A percentile compares a stretch with the other conserved stretches of the same genome.
Conservation (phyloP, 1,284 basidiomycete genomes). For the Cutaneotrichosporon spelunceum region DNA sequence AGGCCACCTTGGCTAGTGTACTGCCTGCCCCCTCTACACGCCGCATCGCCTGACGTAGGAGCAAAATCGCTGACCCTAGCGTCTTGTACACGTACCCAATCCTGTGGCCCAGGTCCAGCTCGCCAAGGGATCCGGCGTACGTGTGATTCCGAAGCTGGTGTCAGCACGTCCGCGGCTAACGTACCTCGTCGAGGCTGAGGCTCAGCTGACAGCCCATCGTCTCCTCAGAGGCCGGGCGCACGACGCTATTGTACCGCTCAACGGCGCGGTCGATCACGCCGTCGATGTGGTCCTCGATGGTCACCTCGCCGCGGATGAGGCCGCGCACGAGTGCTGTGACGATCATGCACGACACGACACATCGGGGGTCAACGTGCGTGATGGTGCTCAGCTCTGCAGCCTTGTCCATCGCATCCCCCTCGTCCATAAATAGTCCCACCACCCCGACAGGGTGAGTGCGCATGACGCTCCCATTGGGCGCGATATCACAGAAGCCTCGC, state of each 20-base stretch:
- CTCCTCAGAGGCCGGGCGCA: not conserved
- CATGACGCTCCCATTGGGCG: constrained; percentile 22
- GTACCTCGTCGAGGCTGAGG: constrained; percentile 14
- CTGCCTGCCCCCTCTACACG: not conserved
- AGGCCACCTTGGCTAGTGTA: not conserved
- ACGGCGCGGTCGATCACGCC: constrained; percentile 7
- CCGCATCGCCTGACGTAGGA: constrained; percentile 16
- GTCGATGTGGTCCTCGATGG: constrained; percentile 3
- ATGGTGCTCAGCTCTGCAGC: constrained; percentile 13
- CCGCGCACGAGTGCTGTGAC: constrained; percentile 18
- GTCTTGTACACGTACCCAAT: constrained; percentile 25
- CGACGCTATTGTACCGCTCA: not conserved
- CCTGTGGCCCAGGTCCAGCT: constrained; percentile 13
- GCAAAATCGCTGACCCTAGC: constrained; percentile 11
- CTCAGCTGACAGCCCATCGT: constrained; percentile 5
- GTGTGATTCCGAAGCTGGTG: constrained; percentile 11
- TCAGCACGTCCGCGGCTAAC: not conserved
- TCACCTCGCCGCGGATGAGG: constrained; percentile 11
- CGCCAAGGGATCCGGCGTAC: not conserved
- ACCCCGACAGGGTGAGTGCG: constrained; percentile 22
- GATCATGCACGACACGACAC: constrained; percentile 18
- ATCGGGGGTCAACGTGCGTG: constrained; percentile 22
- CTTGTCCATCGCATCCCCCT: constrained; percentile 10
- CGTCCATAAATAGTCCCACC: not conserved
- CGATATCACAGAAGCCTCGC: constrained; percentile 1